Conservation (phyloP, 495 filamentous ascomycete species). For the Talaromyces liani region DNA sequence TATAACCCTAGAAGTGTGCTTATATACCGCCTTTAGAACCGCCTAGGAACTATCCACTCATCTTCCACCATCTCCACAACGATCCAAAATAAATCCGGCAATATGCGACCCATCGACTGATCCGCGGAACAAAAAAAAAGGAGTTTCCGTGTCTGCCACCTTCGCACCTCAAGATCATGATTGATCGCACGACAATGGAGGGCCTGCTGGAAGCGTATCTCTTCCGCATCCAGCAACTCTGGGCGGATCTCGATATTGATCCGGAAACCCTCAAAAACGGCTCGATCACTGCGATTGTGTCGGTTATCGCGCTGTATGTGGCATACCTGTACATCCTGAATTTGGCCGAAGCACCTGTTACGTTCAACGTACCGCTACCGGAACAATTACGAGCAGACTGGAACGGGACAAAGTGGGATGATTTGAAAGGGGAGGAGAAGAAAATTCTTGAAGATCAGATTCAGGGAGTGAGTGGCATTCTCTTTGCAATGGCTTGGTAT, state of each 20-base stretch:
- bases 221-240: constrained; percentile 16
- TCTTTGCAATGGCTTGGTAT: neutral
- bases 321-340: constrained; percentile 28
- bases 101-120: neutral
- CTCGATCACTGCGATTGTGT: constrained; percentile 18
- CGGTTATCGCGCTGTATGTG: constrained; percentile 27
- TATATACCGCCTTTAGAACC: neutral
- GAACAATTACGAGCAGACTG: constrained; percentile 46
- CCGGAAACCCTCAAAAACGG: constrained; percentile 14
- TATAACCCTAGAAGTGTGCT: no score
- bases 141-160: neutral
- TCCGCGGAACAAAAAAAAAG: neutral
- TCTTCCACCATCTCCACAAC: neutral
- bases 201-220: constrained; percentile 12
- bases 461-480: constrained; percentile 27
- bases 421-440: constrained; percentile 33
- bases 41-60: neutral
- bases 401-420: constrained; percentile 54
- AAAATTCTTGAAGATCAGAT: constrained; percentile 38
- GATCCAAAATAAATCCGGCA: neutral
- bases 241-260: constrained; percentile 14
- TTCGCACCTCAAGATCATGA: neutral
- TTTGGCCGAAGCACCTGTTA: constrained; percentile 41
- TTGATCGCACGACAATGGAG: neutral
- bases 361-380: constrained; percentile 53